Conservation (phyloP, 2,329 filamentous ascomycete species). For the Endothia cerciana region DNA sequence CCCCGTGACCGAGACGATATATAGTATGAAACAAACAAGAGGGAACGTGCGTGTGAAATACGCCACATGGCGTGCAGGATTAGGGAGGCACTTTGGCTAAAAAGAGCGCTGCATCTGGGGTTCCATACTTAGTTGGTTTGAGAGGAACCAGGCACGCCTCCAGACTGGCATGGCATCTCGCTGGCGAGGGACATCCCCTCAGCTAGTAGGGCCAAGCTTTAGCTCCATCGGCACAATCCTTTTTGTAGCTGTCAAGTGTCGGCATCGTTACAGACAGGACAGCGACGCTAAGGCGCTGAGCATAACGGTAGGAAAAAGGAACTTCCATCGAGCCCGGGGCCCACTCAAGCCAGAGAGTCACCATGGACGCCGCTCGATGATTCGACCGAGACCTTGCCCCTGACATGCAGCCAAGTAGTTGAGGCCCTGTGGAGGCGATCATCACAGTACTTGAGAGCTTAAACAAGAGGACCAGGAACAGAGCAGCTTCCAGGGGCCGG, state of each 20-base stretch:
- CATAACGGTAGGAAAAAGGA: background rate
- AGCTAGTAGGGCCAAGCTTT: too few species aligned
- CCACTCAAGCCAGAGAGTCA: too few species aligned
- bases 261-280: background rate
- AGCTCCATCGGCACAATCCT: background rate
- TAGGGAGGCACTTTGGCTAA: background rate
- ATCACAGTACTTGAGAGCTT: too few species aligned
- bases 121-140: background rate
- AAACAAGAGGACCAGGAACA: too few species aligned
- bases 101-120: background rate
- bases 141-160: too few species aligned
- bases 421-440: too few species aligned
- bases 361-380: too few species aligned
- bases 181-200: background rate
- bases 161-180: background rate
- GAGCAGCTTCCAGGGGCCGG: too few species aligned
- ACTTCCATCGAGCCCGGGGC: background rate
- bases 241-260: background rate
- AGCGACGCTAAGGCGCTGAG: background rate
- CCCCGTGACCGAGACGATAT: background rate
- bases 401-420: too few species aligned
- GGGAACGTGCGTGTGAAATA: conserved; percentile 1
- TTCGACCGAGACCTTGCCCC: too few species aligned
- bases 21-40: conserved; percentile 3
- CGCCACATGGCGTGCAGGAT: background rate